These are phyloP conservation scores for Eruca vesicaria DNA, from an alignment of 441 rosid species.

Conservation along the genomic window DNA sequence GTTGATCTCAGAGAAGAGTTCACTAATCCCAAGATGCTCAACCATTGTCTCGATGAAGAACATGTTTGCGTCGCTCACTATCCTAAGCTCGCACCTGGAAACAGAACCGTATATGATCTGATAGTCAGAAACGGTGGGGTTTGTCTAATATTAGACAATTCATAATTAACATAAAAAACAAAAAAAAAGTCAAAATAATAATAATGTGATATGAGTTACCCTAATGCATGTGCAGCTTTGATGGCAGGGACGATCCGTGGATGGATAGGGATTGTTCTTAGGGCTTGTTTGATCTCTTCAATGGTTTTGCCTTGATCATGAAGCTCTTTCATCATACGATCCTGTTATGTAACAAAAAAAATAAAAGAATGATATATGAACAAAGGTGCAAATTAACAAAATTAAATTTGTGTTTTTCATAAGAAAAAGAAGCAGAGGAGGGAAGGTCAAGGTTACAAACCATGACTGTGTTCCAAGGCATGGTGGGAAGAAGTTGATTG, in stretches of 20 bases:
- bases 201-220: constrained; percentile 35
- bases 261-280: constrained; percentile 48
- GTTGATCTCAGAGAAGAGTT: constrained; percentile 64
- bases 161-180: neutral
- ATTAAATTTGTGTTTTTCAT: neutral
- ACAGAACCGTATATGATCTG: neutral
- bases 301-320: constrained; percentile 43
- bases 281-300: constrained; percentile 43
- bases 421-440: neutral
- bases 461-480: constrained; percentile 86
- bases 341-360: constrained; percentile 28
- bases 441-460: constrained; percentile 34
- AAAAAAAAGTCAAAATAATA: neutral
- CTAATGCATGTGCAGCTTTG: constrained; percentile 54
- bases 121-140: neutral
- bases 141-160: neutral
- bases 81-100: constrained; percentile 67
- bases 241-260: constrained; percentile 60
- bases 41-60: constrained; percentile 79
- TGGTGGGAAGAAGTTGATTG: constrained; percentile 68
- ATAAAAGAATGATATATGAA: neutral
- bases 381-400: neutral
- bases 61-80: constrained; percentile 78
- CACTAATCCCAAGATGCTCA: constrained; percentile 58
- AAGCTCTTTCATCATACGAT: constrained; percentile 51